Conservation (phyloP, 1,139 yeast genomes). For the Geotrichum klebahnii region DNA sequence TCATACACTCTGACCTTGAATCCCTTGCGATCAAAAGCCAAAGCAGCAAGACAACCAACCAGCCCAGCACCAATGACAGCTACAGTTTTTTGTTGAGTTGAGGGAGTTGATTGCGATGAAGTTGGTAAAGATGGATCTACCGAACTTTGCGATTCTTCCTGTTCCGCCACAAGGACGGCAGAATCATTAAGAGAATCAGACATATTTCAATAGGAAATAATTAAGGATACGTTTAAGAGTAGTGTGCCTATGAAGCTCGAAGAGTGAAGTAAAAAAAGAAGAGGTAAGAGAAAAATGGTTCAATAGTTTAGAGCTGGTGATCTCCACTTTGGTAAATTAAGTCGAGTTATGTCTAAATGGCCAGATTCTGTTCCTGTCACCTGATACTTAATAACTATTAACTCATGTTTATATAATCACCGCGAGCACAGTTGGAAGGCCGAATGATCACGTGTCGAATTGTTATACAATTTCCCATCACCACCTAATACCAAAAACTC, state of each 20-base stretch:
- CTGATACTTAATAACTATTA: neutral
- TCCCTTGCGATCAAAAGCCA: constrained; percentile 73
- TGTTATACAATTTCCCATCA: neutral
- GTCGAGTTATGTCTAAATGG: constrained; percentile 4
- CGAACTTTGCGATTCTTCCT: neutral
- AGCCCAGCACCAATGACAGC: constrained; percentile 62
- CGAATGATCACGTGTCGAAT: neutral
- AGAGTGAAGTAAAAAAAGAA: neutral
- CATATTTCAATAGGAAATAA: neutral
- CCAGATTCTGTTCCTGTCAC: neutral
- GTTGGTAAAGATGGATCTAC: neutral
- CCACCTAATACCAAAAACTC: neutral
- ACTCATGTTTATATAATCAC: too few relatives aligned
- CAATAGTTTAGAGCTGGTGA: neutral
- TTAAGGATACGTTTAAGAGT: neutral
- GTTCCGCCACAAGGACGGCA: constrained; percentile 1
- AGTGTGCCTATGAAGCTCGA: neutral
- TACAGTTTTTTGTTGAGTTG: constrained; percentile 23
- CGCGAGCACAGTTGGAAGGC: too few relatives aligned
- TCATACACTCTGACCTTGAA: constrained; percentile 70
- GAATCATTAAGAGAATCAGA: constrained; percentile 3
- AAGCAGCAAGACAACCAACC: constrained; percentile 83
- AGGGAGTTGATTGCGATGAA: neutral
- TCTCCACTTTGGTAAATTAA: constrained; percentile 5
- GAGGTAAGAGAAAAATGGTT: neutral